Base-by-base conservation (phyloP, 2,329 filamentous ascomycete genomes). In the Sordariomycetes sp. region DNA sequence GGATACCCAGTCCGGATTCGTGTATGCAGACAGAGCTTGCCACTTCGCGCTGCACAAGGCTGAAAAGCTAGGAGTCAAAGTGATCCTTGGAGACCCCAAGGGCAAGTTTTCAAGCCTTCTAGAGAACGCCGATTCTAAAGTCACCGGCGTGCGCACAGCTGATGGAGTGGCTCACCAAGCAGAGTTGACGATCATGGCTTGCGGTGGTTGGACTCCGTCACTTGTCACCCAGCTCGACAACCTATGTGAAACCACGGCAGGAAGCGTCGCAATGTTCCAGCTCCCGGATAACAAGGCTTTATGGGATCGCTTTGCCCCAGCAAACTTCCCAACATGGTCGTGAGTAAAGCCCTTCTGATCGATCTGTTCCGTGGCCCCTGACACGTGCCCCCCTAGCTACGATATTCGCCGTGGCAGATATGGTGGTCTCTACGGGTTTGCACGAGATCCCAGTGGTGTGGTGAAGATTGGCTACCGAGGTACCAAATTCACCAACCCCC, bases 1-100 rank as follows among this genome's bases (percentile, higher is more conserved):
- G 1, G 68, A 72, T 33, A 59, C 55, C 2, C 62, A 55, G 1
- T 67, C 63, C 11, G 68, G 68, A 4, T 55, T 64, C 18, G 57
- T 57, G 3, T 42, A 57, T 12, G 66, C 66, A 0, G 61, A 66
- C 35, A 66, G 64, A 36, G 63, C 64, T 1, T 71, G 66, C 36
- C 49, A 49, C 0, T 63, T 59, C 33, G 64, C 61, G 0, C 52
- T 68, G 1, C 53, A 68, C 44, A 59, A 64, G 18, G 62, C 62
- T 1, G 45, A 45, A 11, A 40, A 33, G 4, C 45, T 57, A 3
- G 66, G 67, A 0, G 66, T 63, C 2, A 53, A 54, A 25, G 58
- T 65, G 26, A 38, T 68, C 3, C 51, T 70, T 2, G 59, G 54
- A 4, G 29, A 42, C 0, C 23, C 38, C 2, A 38, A 40, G 6